Evolutionary conservation across 352 stramenopile species (phyloP), one percentile per base, ranked within the genome.

Genomic region (Elongisporangium anandrum): DNA sequence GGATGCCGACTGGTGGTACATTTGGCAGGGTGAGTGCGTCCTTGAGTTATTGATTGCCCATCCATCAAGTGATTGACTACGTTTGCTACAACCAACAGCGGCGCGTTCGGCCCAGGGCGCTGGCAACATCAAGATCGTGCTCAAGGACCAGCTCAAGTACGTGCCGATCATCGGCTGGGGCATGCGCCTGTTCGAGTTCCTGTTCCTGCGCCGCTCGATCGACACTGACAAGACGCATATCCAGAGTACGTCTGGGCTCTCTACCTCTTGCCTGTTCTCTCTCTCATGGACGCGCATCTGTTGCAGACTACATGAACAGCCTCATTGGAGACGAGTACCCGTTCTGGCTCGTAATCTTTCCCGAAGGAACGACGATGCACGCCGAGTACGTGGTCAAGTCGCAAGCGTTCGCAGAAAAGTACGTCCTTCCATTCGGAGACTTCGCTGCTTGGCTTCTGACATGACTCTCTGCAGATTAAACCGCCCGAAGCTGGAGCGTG

Each of bases 1-100:
- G 38, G 88, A 98, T 68, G 88, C 81, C 12, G 94, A 98, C 74
- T 97, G 90, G 76, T 98, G 91, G 92, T 97, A 94, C 66, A 81
- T 97, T 50, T 97, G 92, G 83, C 83, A 94, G 63, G 56, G 69
- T 76, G 24, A n/a, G 51, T 65, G 8, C 16, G n/a, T 29, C 19
- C 38, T n/a, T 13, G 7, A 20, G 47, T n/a, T n/a, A n/a, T n/a
- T n/a, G n/a, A n/a, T n/a, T 57, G 23, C 4, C 15, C 50, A 22
- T 39, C 50, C 9, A 54, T 15, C 20, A 15, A 38, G 20, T 13
- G 50, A 39, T 24, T 54, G 19, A 54, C 22, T 26, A 20, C 38
- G n/a, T 10, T 10, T 48, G 17, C 59, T 50, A 16, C 9, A 23
- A 23, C 12, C 16, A 49, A 62, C 72, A 75, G 79, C 90, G 24